Evolutionary conservation across 2,329 filamentous ascomycete species (phyloP).

Genomic region (Samsoniella hepiali): DNA sequence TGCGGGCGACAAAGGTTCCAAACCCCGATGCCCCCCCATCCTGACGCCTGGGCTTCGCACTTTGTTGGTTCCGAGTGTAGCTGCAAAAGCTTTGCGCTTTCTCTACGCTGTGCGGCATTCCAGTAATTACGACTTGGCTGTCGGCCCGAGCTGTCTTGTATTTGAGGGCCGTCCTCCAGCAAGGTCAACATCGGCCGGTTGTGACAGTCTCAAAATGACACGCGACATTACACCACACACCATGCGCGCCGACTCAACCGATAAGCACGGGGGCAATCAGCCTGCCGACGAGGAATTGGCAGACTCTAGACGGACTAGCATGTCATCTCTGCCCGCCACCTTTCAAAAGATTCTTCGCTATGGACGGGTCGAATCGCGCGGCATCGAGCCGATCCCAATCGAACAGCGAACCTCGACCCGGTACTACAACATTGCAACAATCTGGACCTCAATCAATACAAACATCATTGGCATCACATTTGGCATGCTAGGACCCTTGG

Average conservation of each 20-base stretch:
- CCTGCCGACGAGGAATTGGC: constrained; percentile 11
- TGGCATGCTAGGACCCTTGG: constrained; percentile 58
- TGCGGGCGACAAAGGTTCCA: background rate
- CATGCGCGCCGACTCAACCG: background rate
- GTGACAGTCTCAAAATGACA: background rate
- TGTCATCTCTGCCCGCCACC: background rate
- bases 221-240: background rate
- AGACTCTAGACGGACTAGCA: background rate
- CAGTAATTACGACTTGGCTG: too few relatives aligned
- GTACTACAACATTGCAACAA: constrained; percentile 45
- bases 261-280: background rate
- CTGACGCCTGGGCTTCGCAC: background rate
- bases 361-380: constrained; percentile 42
- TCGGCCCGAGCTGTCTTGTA: too few relatives aligned
- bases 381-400: constrained; percentile 42
- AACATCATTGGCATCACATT: constrained; percentile 55
- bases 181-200: too few relatives aligned
- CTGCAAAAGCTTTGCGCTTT: background rate
- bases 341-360: constrained; percentile 31
- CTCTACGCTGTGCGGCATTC: background rate
- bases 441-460: constrained; percentile 48
- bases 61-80: too few relatives aligned
- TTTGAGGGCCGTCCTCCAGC: background rate
- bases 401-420: constrained; percentile 40
- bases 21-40: background rate